Base-by-base conservation (phyloP, 345 rosid species). In the Euclidium syriacum region DNA sequence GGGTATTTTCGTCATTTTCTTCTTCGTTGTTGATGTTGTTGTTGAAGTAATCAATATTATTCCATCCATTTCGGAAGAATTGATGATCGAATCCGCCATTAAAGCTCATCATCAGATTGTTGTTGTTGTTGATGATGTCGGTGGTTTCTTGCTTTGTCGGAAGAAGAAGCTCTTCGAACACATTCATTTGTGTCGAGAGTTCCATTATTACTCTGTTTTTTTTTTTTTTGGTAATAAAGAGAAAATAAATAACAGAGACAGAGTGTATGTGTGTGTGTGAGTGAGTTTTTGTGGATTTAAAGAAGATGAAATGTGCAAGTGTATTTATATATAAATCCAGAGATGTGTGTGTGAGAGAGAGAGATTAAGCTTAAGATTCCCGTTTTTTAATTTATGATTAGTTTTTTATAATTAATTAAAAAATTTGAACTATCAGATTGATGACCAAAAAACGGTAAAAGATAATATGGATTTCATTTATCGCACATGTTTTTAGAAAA, bases 141-240 rank as follows among this genome's bases (percentile, higher is more conserved):
- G 72, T 46, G 65, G 62, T 65, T 65, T 51, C 65, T 29, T 80
- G 85, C 64, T 80, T 82, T 67, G 82, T 77, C 59, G 87, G 82
- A 76, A 71, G 77, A 54, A 82, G 77, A 40, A 83, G 62, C 72
- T 87, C 97, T 77, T 87, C 97, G 52, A 78, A 75, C 81, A 84
- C 77, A 62, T 81, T 87, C 77, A 70, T 75, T 14, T 83, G 85
- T 18, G 76, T 65, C 25, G 71, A 56, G 8, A 87, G 84, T 82
- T 90, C 97, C 97, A 85, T 80, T 51, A 34, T n/a, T 11, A 1
- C 56, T 50, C 64, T 52, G 40, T 42, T 66, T 64, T 25, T 61
- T 29, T 51, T 36, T 39, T 61, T 50, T 38, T 29, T 2, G 24
- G 36, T n/a, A 39, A 19, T 17, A 27, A 46, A 33, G 8, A 5